Evolutionary conservation across 2,329 filamentous ascomycete species (phyloP), one percentile per base, ranked within the genome.

Genomic region (Sporothrix brasiliensis): DNA sequence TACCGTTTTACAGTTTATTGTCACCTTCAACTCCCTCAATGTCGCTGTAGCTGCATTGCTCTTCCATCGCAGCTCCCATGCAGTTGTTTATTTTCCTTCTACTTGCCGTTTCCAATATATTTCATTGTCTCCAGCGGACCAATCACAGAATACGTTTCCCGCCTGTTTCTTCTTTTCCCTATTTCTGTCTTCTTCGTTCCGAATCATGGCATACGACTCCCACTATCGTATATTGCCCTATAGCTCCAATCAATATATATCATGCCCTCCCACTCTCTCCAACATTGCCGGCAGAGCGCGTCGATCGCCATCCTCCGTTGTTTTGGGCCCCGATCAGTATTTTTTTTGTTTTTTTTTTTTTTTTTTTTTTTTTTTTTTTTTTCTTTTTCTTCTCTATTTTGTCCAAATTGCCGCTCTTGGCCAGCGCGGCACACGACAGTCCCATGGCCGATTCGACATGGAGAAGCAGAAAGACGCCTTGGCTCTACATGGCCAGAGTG

Each of bases 81-180:
- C 60, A 47, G 39, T 49, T 6, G 39, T 34, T 34, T 34, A 34
- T 34, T 7, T 34, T 4, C 34, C 34, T 49, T 49, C 24, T 27
- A 63, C 49, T 14, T 49, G 41, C 44, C 41, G 41, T 30, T 49
- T 49, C 41, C 60, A 63, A 63, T 63, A 27, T 63, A 63, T 49
- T 34, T 41, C 13, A 2, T 27, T 19, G 60, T 5, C 13, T 24
- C 13, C 14, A 2, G 6, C n/a, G 3, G 10, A 9, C 67, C 67
- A 68, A 68, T 68, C 39, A 41, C 21, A 58, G 52, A 56, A 58
- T 21, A 68, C 53, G 34, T 68, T 68, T 52, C 47, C 34, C 56
- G 53, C 53, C 53, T 34, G 34, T 34, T 34, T 56, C 34, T 14
- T 27, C 27, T n/a, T 56, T 56, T 19, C 19, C 27, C 3, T 56